Percentiles rank a stretch among this genome's conserved stretches.
These are phyloP conservation scores for Clonostachys chloroleuca DNA, from an alignment of 2,329 filamentous ascomycete species.

Conservation along the genomic window DNA sequence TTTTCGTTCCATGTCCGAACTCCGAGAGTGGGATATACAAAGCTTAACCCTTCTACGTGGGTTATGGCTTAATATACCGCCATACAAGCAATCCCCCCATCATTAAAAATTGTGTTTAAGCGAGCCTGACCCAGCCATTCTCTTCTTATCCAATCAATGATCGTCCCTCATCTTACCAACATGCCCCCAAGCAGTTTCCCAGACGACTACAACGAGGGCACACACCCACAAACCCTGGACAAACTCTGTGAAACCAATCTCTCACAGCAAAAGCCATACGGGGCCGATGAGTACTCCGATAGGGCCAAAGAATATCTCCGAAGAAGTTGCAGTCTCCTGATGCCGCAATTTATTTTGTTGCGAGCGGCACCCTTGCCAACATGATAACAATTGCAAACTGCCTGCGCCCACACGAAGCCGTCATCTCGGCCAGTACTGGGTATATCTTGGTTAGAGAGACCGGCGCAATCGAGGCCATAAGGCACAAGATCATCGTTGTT, in stretches of 20 bases:
- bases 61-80: no score
- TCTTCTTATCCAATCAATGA: no score
- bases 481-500: conserved; percentile 46
- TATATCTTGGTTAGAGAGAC: conserved; percentile 45
- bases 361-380: conserved; percentile 46
- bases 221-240: conserved; percentile 40
- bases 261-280: conserved; percentile 40
- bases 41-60: no score
- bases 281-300: conserved; percentile 35
- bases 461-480: conserved; percentile 44
- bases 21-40: no score
- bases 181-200: conserved; percentile 33
- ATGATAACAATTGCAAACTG: conserved; percentile 46
- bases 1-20: no score
- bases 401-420: conserved; percentile 42
- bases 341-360: conserved; percentile 44
- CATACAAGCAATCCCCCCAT: no score
- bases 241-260: conserved; percentile 37
- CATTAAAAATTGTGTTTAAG: no score
- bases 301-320: conserved; percentile 35
- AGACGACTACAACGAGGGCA: conserved; percentile 48
- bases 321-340: conserved; percentile 25
- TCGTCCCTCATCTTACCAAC: no score
- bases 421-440: conserved; percentile 42
- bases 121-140: no score